phyloP scores from a whole-genome alignment of 1,284 basidiomycete species.

The Coriolopsis trogii region DNA sequence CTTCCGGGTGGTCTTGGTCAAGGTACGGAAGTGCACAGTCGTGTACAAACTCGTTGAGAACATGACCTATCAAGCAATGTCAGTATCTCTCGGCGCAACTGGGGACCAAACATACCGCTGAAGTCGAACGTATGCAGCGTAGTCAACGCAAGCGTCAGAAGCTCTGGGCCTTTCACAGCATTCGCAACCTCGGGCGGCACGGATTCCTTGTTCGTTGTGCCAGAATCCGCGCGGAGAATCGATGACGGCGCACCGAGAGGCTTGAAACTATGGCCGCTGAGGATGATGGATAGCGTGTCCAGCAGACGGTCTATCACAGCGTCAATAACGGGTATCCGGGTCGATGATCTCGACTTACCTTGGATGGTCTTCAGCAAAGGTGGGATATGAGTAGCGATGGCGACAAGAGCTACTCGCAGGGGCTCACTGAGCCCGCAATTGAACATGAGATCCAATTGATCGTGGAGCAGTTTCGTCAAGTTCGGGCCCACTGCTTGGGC shows the following conservation, averaged over 20 bases:
- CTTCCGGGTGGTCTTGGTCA: conserved; percentile 90
- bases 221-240: conserved; percentile 54
- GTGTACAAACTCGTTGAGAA: conserved; percentile 96
- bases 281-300: conserved; percentile 78
- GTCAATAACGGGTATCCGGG: too few relatives aligned
- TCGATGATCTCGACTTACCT: conserved; percentile 47
- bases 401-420: conserved; percentile 83
- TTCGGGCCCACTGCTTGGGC: conserved; percentile 96
- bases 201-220: conserved; percentile 58
- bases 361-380: conserved; percentile 93
- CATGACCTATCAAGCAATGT: conserved; percentile 64
- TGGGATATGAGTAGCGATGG: conserved; percentile 89
- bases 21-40: conserved; percentile 92
- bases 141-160: conserved; percentile 84
- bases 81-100: background rate
- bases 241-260: conserved; percentile 80
- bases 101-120: conserved; percentile 57
- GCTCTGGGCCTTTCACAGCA: conserved; percentile 68
- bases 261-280: conserved; percentile 85
- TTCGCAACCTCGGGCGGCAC: conserved; percentile 40
- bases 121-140: conserved; percentile 96
- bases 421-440: conserved; percentile 93
- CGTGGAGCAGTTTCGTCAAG: conserved; percentile 93
- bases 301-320: conserved; percentile 89
- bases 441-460: conserved; percentile 97